Percentiles rank a stretch among this genome's conserved stretches.
phyloP scores from a whole-genome alignment of 2,329 filamentous ascomycete species.

The Calycina marina region DNA sequence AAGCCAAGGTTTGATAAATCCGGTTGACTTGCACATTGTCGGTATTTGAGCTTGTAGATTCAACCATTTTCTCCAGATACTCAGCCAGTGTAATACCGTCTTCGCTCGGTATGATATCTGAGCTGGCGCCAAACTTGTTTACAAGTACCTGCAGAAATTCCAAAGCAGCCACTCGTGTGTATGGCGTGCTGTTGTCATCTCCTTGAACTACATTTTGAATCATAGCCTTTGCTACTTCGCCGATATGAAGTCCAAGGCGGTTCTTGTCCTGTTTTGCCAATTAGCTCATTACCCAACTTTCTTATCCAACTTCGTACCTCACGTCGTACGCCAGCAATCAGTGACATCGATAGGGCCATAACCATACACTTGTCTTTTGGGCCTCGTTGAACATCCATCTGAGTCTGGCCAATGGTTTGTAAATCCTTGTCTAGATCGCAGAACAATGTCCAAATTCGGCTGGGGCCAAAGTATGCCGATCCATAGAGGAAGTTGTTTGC shows the following conservation, averaged over 20 bases:
- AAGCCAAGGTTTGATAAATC: slow-evolving; percentile 16
- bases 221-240: slow-evolving; percentile 13
- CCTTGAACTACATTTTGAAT: slow-evolving; percentile 11
- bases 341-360: slow-evolving; percentile 11
- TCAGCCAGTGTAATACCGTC: slow-evolving; percentile 6
- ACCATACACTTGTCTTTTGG: slow-evolving; percentile 12
- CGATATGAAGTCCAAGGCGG: slow-evolving; percentile 7
- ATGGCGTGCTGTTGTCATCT: slow-evolving; percentile 5
- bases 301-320: slow-evolving; percentile 10
- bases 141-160: slow-evolving; percentile 17
- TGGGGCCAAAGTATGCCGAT: slow-evolving; percentile 1
- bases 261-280: slow-evolving; percentile 9
- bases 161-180: slow-evolving; percentile 13
- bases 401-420: slow-evolving; percentile 6
- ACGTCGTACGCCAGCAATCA: slow-evolving; percentile 15
- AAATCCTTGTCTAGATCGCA: slow-evolving; percentile 6
- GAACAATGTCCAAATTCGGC: slow-evolving; percentile 11
- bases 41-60: background rate
- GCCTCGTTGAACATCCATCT: slow-evolving; percentile 1
- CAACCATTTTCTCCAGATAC: slow-evolving; percentile 8
- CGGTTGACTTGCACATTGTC: slow-evolving; percentile 6
- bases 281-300: background rate
- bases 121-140: slow-evolving; percentile 19
- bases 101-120: slow-evolving; percentile 6
- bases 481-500: slow-evolving; percentile 5